Evolutionary conservation across 768 basidiomycete species (phyloP).

Genomic region (Boletus rubescentipes): DNA sequence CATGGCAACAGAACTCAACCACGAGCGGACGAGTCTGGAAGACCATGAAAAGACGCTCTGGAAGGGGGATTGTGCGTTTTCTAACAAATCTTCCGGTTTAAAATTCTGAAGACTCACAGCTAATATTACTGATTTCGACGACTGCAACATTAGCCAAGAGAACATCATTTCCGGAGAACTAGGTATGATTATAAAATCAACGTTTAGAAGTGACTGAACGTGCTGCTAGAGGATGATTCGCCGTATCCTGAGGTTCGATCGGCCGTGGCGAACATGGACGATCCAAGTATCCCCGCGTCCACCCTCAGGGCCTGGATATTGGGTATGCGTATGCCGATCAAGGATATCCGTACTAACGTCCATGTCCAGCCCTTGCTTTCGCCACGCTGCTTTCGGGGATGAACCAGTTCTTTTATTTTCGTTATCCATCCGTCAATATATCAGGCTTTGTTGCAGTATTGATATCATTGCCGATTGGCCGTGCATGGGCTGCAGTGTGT

Average conservation of each 20-base stretch:
- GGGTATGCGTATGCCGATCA: slow-evolving; percentile 28
- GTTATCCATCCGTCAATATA: slow-evolving; percentile 52
- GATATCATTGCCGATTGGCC: slow-evolving; percentile 66
- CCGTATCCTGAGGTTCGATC: slow-evolving; percentile 84
- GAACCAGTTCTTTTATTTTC: slow-evolving; percentile 78
- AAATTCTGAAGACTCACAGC: too few relatives aligned
- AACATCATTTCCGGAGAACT: slow-evolving; percentile 9
- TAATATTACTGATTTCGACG: slow-evolving; percentile 29
- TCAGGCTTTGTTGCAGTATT: slow-evolving; percentile 65
- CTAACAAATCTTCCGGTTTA: too few relatives aligned
- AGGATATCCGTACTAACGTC: neutral
- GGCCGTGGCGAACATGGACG: slow-evolving; percentile 75
- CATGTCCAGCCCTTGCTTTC: slow-evolving; percentile 38
- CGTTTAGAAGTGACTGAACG: slow-evolving; percentile 12
- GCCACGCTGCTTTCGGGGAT: slow-evolving; percentile 64
- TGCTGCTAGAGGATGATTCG: slow-evolving; percentile 60
- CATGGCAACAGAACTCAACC: too few relatives aligned
- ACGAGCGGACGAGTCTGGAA: too few relatives aligned
- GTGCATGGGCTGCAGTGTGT: slow-evolving; percentile 51
- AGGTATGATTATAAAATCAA: slow-evolving; percentile 10
- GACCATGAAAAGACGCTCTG: too few relatives aligned
- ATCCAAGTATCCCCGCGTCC: slow-evolving; percentile 58
- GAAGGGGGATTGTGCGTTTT: too few relatives aligned
- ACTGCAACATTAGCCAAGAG: slow-evolving; percentile 37
- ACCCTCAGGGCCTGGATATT: slow-evolving; percentile 61